These are phyloP conservation scores for Ilyonectria mors-panacis DNA, from an alignment of 2,329 filamentous ascomycete species.

Conservation along the genomic window DNA sequence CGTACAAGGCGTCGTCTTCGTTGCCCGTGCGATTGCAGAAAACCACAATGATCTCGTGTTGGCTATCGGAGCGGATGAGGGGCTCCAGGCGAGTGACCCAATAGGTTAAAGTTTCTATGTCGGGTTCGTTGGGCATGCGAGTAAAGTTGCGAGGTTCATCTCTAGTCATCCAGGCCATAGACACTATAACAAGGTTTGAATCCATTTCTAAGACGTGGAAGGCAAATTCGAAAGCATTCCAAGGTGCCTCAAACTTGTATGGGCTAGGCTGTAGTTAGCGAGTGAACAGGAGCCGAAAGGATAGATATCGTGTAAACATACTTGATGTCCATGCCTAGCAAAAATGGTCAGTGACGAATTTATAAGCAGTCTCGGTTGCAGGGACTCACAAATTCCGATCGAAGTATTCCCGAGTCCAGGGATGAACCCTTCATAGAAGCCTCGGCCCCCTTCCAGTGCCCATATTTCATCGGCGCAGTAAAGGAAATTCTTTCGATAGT, in stretches of 20 bases:
- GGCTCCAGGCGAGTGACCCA: conserved; percentile 83
- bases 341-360: conserved; percentile 4
- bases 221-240: conserved; percentile 61
- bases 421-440: conserved; percentile 64
- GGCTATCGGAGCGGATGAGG: conserved; percentile 64
- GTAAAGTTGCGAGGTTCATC: conserved; percentile 64
- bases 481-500: conserved; percentile 73
- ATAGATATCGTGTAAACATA: no score
- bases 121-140: conserved; percentile 69
- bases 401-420: conserved; percentile 65
- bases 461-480: conserved; percentile 74
- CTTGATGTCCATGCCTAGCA: conserved; percentile 67
- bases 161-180: conserved; percentile 84
- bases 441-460: conserved; percentile 68
- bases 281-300: background rate
- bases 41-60: conserved; percentile 76
- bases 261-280: conserved; percentile 45
- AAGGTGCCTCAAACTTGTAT: conserved; percentile 57
- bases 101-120: conserved; percentile 81
- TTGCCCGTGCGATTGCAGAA: conserved; percentile 79
- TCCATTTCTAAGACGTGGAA: conserved; percentile 69
- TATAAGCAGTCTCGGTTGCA: background rate
- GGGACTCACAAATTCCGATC: conserved; percentile 69
- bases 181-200: conserved; percentile 76
- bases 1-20: conserved; percentile 78